These are phyloP conservation scores for Populus deltoides DNA, from an alignment of 345 rosid genomes.

Conservation along the genomic window DNA sequence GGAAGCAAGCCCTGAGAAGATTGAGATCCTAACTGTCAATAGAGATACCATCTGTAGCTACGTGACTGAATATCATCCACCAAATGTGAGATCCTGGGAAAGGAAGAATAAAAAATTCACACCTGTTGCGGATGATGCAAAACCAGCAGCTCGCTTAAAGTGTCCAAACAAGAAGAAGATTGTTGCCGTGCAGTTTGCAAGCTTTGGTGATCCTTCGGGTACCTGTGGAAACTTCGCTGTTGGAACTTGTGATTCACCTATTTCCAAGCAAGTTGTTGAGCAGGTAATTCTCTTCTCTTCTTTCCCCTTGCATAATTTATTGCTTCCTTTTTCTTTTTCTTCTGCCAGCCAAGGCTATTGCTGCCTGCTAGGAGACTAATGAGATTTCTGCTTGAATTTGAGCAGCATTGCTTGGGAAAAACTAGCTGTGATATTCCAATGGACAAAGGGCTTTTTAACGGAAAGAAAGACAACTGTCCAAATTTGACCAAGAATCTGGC, in stretches of 20 bases:
- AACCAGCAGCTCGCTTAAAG: slow-evolving; percentile 45
- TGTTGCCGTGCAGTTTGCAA: slow-evolving; percentile 63
- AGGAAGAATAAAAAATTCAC: slow-evolving; percentile 34
- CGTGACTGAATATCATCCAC: slow-evolving; percentile 56
- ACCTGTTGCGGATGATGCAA: slow-evolving; percentile 36
- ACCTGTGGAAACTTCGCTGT: slow-evolving; percentile 48
- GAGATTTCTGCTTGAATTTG: not conserved
- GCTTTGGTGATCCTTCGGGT: slow-evolving; percentile 76
- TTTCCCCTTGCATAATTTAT: not conserved
- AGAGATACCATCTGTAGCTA: slow-evolving; percentile 77
- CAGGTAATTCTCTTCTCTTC: slow-evolving; percentile 29
- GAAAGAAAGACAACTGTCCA: slow-evolving; percentile 44
- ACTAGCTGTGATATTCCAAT: slow-evolving; percentile 48
- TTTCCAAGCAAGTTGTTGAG: slow-evolving; percentile 55
- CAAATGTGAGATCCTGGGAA: slow-evolving; percentile 53
- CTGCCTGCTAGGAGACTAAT: not conserved
- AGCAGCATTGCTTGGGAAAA: slow-evolving; percentile 67
- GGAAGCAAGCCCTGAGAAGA: slow-evolving; percentile 46
- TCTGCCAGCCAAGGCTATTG: not conserved
- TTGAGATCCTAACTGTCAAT: slow-evolving; percentile 48
- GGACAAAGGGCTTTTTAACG: slow-evolving; percentile 35
- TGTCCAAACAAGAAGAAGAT: slow-evolving; percentile 54
- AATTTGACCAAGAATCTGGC: slow-evolving; percentile 49
- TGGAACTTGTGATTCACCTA: slow-evolving; percentile 58
- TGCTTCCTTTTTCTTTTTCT: not conserved